Conservation (phyloP, 306 rosid genomes). For the Hippophae gyantsensis region DNA sequence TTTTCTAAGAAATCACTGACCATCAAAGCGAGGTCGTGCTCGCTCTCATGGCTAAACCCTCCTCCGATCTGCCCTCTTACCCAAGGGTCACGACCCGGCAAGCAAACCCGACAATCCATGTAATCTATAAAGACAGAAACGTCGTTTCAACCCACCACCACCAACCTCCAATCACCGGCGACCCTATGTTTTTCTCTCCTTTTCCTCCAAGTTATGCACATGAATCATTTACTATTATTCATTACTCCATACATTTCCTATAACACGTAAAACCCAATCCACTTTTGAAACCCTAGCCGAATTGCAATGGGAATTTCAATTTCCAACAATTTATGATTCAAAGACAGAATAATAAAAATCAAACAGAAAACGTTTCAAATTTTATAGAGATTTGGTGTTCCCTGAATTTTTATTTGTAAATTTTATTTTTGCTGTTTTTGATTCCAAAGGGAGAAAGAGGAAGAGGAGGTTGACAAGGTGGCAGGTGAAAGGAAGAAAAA, state of each 20-base stretch:
- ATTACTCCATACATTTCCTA: too few relatives aligned
- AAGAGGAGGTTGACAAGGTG: neutral
- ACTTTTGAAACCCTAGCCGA: too few relatives aligned
- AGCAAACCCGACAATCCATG: conserved; percentile 59
- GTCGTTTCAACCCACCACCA: conserved; percentile 13
- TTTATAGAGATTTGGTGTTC: too few relatives aligned
- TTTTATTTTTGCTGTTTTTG: neutral
- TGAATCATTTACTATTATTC: too few relatives aligned
- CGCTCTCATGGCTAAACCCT: conserved; percentile 84
- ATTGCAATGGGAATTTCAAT: too few relatives aligned
- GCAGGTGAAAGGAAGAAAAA: neutral
- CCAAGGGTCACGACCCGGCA: conserved; percentile 57
- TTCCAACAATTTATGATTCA: too few relatives aligned
- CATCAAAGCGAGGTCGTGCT: conserved; percentile 76
- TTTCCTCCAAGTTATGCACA: neutral
- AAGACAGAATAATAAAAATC: too few relatives aligned
- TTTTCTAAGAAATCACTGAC: conserved; percentile 85
- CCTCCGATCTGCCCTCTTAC: conserved; percentile 43
- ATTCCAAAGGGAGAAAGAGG: neutral
- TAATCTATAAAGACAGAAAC: neutral
- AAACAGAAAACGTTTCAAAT: too few relatives aligned
- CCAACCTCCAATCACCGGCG: neutral
- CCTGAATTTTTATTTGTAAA: too few relatives aligned
- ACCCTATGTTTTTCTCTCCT: neutral
- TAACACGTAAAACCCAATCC: too few relatives aligned